Evolutionary conservation across 1,139 yeast species (phyloP).

Genomic region (Suhomyces panamericanus): DNA sequence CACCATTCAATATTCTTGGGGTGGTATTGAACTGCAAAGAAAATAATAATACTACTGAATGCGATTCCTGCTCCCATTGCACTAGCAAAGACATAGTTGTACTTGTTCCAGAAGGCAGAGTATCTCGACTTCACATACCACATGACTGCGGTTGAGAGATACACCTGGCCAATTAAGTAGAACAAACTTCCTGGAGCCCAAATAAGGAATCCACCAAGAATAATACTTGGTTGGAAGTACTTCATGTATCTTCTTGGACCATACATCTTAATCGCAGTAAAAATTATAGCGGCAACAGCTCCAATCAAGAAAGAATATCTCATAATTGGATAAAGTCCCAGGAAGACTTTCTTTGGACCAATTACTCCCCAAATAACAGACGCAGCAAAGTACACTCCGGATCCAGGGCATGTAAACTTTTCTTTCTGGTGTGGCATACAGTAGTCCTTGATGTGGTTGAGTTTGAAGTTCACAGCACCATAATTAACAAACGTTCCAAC

Average conservation of each 20-base stretch:
- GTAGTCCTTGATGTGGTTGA: slow-evolving; percentile 27
- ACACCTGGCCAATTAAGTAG: slow-evolving; percentile 20
- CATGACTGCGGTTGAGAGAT: slow-evolving; percentile 19
- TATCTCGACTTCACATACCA: slow-evolving; percentile 17
- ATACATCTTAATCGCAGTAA: slow-evolving; percentile 20
- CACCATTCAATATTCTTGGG: slow-evolving; percentile 20
- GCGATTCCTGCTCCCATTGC: slow-evolving; percentile 24
- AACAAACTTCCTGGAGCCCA: slow-evolving; percentile 22
- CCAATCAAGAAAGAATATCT: slow-evolving; percentile 39
- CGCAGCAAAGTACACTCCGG: slow-evolving; percentile 33
- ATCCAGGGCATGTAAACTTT: slow-evolving; percentile 36
- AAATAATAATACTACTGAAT: slow-evolving; percentile 20
- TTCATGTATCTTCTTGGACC: slow-evolving; percentile 16
- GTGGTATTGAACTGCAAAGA: slow-evolving; percentile 24
- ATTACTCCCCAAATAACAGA: slow-evolving; percentile 40
- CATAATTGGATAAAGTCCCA: slow-evolving; percentile 34
- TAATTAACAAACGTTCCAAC: slow-evolving; percentile 29
- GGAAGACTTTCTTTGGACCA: slow-evolving; percentile 37
- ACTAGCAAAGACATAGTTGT: slow-evolving; percentile 21
- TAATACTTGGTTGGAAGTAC: slow-evolving; percentile 21
- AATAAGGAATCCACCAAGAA: slow-evolving; percentile 20
- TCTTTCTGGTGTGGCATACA: slow-evolving; percentile 31
- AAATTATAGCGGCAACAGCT: slow-evolving; percentile 29
- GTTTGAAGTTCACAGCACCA: slow-evolving; percentile 32
- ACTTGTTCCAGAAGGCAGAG: slow-evolving; percentile 23